Base-by-base conservation (phyloP, 345 rosid genomes). In the Arabis hirsuta region DNA sequence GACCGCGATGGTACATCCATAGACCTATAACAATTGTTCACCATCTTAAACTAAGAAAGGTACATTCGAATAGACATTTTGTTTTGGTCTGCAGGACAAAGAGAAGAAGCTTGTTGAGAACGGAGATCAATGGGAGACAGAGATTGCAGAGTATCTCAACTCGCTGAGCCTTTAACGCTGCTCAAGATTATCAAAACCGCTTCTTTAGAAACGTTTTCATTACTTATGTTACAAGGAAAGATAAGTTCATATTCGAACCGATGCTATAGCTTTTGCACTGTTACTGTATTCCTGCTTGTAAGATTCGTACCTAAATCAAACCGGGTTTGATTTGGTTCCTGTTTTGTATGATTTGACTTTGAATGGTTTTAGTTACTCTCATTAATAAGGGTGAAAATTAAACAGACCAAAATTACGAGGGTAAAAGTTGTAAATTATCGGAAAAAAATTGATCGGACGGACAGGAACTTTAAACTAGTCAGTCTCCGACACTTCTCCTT, bases 101-200 rank as follows among this genome's bases (percentile, higher is more conserved):
- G 92, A 88, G 85, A 90, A 90, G 85, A 90, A 90, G 83, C 73
- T 88, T 68, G 88, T 87, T 5, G 96, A 91, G 77, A 91, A 87
- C 12, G 90, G 95, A 16, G 95, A 88, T 73, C 83, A 89, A 9
- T 89, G 88, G 88, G 95, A 88, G 78, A 82, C 91, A 2, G 95
- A 86, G 88, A 85, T 91, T 44, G 90, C 96, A 3, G 91, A 94
- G 81, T 88, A 84, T 83, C 46, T 54, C n/a, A 44, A 63, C 50
- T 34, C 55, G 5, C 7, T 44, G 48, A 72, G 55, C 20, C 41
- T 72, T 32, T 8, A 26, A n/a, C 3, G 39, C 29, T 43, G 29
- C 29, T 43, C 39, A 43, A 52, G 51, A 27, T 50, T 6, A 6
- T 34, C 9, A 34, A 7, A 34, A 34, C 1, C 38, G 6, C 38